A percentile compares a stretch with the other conserved stretches of the same genome.
Evolutionary conservation across 257 asterid genomes (phyloP).

Genomic region (Avicennia marina): DNA sequence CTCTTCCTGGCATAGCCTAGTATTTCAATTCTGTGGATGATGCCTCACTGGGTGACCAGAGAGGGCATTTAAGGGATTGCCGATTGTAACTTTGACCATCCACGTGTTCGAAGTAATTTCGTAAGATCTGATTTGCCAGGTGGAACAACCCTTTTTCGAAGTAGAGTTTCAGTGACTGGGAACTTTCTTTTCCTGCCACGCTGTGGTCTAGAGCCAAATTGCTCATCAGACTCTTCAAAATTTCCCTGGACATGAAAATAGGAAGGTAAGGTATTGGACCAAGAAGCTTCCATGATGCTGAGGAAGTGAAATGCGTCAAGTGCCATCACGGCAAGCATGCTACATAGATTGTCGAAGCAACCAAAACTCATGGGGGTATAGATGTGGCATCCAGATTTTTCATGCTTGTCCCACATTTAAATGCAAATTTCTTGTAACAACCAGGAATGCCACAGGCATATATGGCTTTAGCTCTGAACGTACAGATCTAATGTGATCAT

Average conservation of each 20-base stretch:
- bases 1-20: no score
- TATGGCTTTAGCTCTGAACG: constrained; percentile 62
- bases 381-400: constrained; percentile 63
- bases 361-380: constrained; percentile 64
- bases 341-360: no score
- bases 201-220: constrained; percentile 60
- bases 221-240: constrained; percentile 67
- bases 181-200: constrained; percentile 74
- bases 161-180: constrained; percentile 50
- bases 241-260: constrained; percentile 49
- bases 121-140: constrained; percentile 44
- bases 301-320: no score
- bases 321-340: no score
- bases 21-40: no score
- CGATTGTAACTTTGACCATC: no score
- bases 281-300: no score
- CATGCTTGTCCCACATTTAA: constrained; percentile 83
- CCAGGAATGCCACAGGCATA: constrained; percentile 50
- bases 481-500: constrained; percentile 68
- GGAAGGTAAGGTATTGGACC: not conserved
- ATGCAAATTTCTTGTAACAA: constrained; percentile 65
- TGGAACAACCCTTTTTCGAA: constrained; percentile 66
- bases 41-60: no score
- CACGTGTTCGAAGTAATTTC: no score
- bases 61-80: no score